These are phyloP conservation scores for Botryotinia narcissicola DNA, from an alignment of 2,329 filamentous ascomycete genomes.

Conservation along the genomic window DNA sequence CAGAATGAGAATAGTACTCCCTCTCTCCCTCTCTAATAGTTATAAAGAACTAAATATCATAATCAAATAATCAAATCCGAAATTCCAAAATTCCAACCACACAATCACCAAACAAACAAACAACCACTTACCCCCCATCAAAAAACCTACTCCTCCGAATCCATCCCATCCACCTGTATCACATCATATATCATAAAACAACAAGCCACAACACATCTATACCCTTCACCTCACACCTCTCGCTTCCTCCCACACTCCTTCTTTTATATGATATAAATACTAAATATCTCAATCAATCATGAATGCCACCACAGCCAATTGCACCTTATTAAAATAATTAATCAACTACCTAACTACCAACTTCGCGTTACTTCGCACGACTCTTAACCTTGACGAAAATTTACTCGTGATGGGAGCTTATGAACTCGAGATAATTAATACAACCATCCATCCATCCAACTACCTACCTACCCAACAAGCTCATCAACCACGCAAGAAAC, in stretches of 20 bases:
- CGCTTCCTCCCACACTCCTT: not conserved
- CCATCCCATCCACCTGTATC: not conserved
- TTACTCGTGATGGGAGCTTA: accelerated
- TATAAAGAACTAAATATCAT: not conserved
- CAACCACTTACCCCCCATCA: not conserved
- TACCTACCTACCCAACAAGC: too few species aligned
- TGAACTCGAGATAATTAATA: too few species aligned
- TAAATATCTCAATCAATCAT: not conserved
- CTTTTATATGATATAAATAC: not conserved
- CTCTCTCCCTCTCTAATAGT: not conserved
- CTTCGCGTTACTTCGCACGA: not conserved
- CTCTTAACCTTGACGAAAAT: too few species aligned
- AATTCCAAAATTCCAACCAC: not conserved
- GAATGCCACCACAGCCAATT: not conserved
- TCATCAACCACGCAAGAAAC: too few species aligned
- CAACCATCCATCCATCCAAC: too few species aligned
- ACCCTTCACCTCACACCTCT: not conserved
- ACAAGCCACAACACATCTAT: not conserved
- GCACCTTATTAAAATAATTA: too few species aligned
- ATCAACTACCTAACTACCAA: too few species aligned
- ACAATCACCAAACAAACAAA: not conserved
- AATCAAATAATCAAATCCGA: not conserved
- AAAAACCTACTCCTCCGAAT: not conserved
- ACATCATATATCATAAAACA: not conserved
- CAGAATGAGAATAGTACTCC: too few species aligned